Conservation (phyloP, 108 stramenopile genomes). For the Pinguiococcus pyrenoidosus region DNA sequence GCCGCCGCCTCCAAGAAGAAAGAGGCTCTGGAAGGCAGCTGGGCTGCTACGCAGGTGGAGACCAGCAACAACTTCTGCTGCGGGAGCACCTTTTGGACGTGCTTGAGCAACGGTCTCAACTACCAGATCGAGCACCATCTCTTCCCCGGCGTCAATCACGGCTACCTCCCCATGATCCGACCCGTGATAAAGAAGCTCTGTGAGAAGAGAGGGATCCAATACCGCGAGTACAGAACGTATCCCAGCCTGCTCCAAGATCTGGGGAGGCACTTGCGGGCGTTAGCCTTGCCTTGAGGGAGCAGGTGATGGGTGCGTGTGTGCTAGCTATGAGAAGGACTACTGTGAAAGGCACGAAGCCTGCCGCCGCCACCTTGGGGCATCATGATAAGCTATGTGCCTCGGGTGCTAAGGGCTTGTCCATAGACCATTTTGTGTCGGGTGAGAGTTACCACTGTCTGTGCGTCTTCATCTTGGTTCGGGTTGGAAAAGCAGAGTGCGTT, state of each 20-base stretch:
- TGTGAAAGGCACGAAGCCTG: neutral
- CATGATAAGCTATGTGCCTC: too few relatives aligned
- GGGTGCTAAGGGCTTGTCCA: too few relatives aligned
- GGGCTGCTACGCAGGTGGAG: constrained; percentile 49
- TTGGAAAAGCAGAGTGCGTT: too few relatives aligned
- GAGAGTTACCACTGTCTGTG: too few relatives aligned
- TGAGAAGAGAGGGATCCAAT: constrained; percentile 68
- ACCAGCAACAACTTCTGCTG: constrained; percentile 51
- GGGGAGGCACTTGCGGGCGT: neutral
- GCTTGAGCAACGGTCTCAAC: constrained; percentile 33
- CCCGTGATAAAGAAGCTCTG: constrained; percentile 35
- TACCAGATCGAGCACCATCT: constrained; percentile 16
- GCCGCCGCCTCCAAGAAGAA: neutral
- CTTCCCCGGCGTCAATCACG: constrained; percentile 12
- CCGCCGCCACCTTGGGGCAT: neutral
- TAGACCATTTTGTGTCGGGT: too few relatives aligned
- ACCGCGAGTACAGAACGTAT: constrained; percentile 71
- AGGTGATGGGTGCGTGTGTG: too few relatives aligned
- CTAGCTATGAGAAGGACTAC: too few relatives aligned
- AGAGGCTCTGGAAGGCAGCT: neutral
- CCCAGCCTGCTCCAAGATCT: too few relatives aligned
- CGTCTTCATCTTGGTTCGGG: too few relatives aligned
- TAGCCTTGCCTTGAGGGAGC: neutral
- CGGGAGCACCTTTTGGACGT: constrained; percentile 27
- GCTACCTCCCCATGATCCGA: neutral